phyloP scores from a whole-genome alignment of 306 rosid species.

The Rosa chinensis region DNA sequence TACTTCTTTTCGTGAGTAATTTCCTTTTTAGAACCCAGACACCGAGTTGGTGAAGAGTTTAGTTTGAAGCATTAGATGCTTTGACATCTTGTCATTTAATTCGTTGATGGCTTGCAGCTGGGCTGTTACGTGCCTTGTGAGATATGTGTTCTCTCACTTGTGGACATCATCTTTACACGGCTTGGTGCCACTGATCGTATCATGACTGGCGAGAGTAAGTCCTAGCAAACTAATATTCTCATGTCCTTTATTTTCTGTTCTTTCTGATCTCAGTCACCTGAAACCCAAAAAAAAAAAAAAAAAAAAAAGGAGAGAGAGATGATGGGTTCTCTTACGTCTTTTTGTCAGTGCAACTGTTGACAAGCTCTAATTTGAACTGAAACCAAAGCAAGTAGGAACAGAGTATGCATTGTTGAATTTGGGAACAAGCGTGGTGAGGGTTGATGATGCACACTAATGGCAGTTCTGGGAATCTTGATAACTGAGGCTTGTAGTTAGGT shows the following conservation, averaged over 20 bases:
- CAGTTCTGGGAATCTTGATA: neutral
- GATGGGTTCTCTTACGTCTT: neutral
- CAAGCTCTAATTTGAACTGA: neutral
- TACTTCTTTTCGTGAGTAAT: slow-evolving; percentile 26
- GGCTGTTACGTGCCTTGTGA: slow-evolving; percentile 94
- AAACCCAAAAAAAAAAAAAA: too few species aligned
- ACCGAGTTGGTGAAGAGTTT: neutral
- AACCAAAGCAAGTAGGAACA: neutral
- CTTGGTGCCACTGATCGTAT: slow-evolving; percentile 98
- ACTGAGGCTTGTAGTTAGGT: neutral
- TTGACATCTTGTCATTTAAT: slow-evolving; percentile 15
- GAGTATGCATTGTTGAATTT: neutral
- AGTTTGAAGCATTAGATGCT: slow-evolving; percentile 7
- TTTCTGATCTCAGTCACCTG: neutral
- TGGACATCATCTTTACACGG: slow-evolving; percentile 86
- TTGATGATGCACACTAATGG: neutral
- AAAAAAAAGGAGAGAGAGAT: too few species aligned
- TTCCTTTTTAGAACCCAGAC: neutral
- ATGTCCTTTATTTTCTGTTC: neutral
- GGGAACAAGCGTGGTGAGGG: neutral
- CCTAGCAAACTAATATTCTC: neutral
- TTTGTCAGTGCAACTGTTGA: neutral
- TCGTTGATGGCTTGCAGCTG: slow-evolving; percentile 58
- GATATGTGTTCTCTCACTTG: slow-evolving; percentile 69
- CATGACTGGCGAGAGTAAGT: slow-evolving; percentile 98